phyloP scores from a whole-genome alignment of 352 stramenopile genomes.

The Paralagenidium karlingii region DNA sequence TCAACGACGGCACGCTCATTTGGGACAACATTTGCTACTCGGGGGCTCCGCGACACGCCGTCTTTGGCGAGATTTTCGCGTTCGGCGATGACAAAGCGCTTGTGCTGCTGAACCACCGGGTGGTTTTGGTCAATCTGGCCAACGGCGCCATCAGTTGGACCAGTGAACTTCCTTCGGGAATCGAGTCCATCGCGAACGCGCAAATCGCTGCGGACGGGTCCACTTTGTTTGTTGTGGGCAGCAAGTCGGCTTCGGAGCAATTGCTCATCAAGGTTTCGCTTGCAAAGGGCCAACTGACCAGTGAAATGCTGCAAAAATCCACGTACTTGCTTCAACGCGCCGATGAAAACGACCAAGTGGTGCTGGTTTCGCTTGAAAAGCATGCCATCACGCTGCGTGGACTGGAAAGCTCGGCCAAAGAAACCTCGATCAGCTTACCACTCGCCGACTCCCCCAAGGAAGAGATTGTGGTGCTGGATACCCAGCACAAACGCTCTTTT shows the following conservation, averaged over 20 bases:
- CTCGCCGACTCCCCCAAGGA: too few relatives aligned
- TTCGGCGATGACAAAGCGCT: constrained; percentile 31
- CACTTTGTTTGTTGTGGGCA: constrained; percentile 26
- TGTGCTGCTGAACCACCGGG: constrained; percentile 22
- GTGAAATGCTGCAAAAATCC: background rate
- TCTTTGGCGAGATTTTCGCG: constrained; percentile 28
- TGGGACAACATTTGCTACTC: constrained; percentile 46
- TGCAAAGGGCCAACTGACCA: constrained; percentile 2
- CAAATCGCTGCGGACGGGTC: constrained; percentile 33
- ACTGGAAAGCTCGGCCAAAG: too few relatives aligned
- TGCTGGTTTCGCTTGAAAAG: too few relatives aligned
- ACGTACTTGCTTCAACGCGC: background rate
- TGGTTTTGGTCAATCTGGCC: constrained; percentile 41
- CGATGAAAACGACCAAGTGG: background rate
- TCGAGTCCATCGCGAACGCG: constrained; percentile 13
- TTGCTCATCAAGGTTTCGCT: constrained; percentile 7
- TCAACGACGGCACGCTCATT: constrained; percentile 34
- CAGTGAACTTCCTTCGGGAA: constrained; percentile 13
- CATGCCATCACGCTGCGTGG: too few relatives aligned
- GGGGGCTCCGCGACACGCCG: constrained; percentile 4
- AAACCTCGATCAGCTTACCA: too few relatives aligned
- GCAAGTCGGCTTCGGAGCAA: background rate
- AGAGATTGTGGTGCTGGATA: constrained; percentile 24
- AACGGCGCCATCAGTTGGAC: constrained; percentile 33
- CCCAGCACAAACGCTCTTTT: constrained; percentile 26